These are phyloP conservation scores for Linaria vulgaris DNA, from an alignment of 257 asterid genomes.

Conservation along the genomic window DNA sequence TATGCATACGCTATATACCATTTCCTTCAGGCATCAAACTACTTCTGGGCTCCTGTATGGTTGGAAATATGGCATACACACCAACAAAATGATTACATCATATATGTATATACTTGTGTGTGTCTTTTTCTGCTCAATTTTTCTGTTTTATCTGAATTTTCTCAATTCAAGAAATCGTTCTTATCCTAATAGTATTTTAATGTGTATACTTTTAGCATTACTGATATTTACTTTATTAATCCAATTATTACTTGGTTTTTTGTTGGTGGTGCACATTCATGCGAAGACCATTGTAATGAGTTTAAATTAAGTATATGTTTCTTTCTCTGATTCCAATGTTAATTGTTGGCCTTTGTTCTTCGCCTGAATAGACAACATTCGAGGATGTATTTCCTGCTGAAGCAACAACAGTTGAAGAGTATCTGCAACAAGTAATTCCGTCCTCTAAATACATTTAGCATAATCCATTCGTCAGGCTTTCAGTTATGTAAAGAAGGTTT, in stretches of 20 bases:
- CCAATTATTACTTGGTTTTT: conserved; percentile 9
- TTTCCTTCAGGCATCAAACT: too few relatives aligned
- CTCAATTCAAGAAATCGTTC: too few relatives aligned
- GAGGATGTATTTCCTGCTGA: conserved; percentile 98
- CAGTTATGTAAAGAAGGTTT: too few relatives aligned
- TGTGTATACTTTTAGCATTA: background rate
- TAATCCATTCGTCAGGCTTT: conserved; percentile 1
- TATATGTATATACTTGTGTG: too few relatives aligned
- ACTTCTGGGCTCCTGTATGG: too few relatives aligned
- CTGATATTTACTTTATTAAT: conserved; percentile 14
- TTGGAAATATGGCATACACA: too few relatives aligned
- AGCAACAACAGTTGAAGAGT: conserved; percentile 93
- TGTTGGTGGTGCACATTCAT: background rate
- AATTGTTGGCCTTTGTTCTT: conserved; percentile 21
- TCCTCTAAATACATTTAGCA: conserved; percentile 17
- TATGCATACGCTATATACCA: too few relatives aligned
- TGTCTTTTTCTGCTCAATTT: too few relatives aligned
- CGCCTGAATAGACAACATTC: conserved; percentile 65
- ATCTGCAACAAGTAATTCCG: conserved; percentile 80
- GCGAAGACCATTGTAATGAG: conserved; percentile 11
- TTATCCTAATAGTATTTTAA: too few relatives aligned
- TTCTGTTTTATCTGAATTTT: too few relatives aligned
- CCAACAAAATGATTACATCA: too few relatives aligned
- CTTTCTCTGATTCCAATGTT: background rate
- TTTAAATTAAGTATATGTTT: conserved; percentile 2